Evolutionary conservation across 352 stramenopile species (phyloP).

Genomic region (Pythium biforme): DNA sequence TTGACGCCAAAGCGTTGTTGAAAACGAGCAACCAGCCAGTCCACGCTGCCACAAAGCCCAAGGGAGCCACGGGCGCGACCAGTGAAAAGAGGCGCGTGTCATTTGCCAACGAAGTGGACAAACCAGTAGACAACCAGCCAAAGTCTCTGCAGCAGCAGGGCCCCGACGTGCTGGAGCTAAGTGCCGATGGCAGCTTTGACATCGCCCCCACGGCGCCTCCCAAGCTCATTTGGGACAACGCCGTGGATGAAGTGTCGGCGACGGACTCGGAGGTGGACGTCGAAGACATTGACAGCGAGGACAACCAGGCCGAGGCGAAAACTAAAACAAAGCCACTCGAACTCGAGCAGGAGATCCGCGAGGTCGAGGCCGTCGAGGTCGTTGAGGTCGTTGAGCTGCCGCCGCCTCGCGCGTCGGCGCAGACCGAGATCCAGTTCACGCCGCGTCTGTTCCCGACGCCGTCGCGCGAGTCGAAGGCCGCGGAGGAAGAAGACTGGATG

Average conservation of each 20-base stretch:
- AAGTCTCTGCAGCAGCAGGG: neutral
- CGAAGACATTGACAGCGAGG: slow-evolving; percentile 10
- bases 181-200: slow-evolving; percentile 52
- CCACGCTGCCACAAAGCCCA: neutral
- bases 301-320: neutral
- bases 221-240: slow-evolving; percentile 11
- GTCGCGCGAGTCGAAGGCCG: slow-evolving; percentile 75
- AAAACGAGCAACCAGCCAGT: neutral
- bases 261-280: slow-evolving; percentile 8
- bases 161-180: slow-evolving; percentile 48
- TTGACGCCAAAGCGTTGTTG: neutral
- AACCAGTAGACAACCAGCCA: neutral
- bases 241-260: neutral
- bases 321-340: too few species aligned
- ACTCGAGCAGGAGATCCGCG: neutral
- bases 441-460: slow-evolving; percentile 76
- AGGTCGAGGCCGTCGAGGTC: slow-evolving; percentile 8
- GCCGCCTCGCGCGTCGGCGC: slow-evolving; percentile 37
- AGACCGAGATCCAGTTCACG: slow-evolving; percentile 74
- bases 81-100: slow-evolving; percentile 28
- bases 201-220: slow-evolving; percentile 17
- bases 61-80: too few species aligned
- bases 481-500: slow-evolving; percentile 81
- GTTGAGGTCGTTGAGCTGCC: slow-evolving; percentile 21
- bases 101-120: slow-evolving; percentile 27